Evolutionary conservation across 2,329 filamentous ascomycete species (phyloP).

Genomic region (Beauveria sp.): DNA sequence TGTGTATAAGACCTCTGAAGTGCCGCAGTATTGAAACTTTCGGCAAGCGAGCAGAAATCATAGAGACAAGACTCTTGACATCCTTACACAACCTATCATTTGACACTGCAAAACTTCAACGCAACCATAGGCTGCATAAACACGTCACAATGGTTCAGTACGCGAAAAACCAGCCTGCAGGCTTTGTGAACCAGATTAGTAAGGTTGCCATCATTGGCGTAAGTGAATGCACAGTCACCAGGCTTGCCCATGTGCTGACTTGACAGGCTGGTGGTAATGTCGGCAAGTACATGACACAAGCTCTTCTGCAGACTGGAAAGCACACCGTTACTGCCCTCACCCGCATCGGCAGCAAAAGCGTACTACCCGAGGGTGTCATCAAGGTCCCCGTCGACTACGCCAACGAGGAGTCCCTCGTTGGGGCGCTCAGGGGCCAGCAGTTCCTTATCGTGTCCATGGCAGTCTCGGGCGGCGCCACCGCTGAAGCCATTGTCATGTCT

Average conservation of each 20-base stretch:
- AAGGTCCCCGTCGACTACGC: constrained; percentile 36
- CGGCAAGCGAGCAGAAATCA: not conserved
- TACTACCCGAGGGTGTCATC: constrained; percentile 36
- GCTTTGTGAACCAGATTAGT: constrained; percentile 27
- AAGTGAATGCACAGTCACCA: constrained; percentile 15
- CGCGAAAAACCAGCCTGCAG: constrained; percentile 21
- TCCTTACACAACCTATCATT: not conserved
- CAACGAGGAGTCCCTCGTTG: constrained; percentile 33
- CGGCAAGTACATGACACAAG: constrained; percentile 31
- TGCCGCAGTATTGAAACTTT: not conserved
- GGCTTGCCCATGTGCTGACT: not conserved
- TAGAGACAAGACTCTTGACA: not conserved
- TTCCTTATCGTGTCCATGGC: constrained; percentile 44
- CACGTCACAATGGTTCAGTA: constrained; percentile 11
- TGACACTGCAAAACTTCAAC: not conserved
- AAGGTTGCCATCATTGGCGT: constrained; percentile 36
- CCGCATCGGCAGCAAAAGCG: constrained; percentile 33
- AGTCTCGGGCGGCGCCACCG: constrained; percentile 30
- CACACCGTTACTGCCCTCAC: constrained; percentile 47
- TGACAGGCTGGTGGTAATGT: constrained; percentile 33
- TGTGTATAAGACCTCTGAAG: not conserved
- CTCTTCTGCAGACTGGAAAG: constrained; percentile 40
- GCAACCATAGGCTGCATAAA: not conserved
- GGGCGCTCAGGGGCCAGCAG: constrained; percentile 46
- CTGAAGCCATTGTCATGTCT: constrained; percentile 36